These are phyloP conservation scores for Dothistroma pini DNA, from an alignment of 2,329 filamentous ascomycete genomes.

Conservation along the genomic window DNA sequence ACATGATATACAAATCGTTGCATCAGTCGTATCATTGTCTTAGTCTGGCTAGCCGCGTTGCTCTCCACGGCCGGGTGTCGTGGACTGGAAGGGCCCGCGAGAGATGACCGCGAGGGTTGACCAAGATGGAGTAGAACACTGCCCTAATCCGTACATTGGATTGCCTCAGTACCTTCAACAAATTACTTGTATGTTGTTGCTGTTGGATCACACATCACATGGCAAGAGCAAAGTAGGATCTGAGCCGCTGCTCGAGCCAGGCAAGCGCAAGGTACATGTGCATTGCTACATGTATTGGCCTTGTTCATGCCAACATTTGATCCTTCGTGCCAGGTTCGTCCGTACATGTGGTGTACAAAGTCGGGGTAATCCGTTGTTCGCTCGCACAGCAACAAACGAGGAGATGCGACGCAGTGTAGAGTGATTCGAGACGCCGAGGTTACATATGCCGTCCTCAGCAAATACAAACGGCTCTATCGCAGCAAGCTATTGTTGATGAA, in stretches of 20 bases:
- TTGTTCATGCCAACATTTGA: neutral
- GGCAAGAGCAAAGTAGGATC: neutral
- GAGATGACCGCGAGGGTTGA: neutral
- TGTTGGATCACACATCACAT: neutral
- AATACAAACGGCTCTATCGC: too few species aligned
- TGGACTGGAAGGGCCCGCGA: neutral
- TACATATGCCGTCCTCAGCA: too few species aligned
- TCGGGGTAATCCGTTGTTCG: neutral
- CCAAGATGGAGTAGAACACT: neutral
- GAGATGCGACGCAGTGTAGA: too few species aligned
- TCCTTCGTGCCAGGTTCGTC: neutral
- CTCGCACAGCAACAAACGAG: too few species aligned
- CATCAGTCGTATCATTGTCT: too few species aligned
- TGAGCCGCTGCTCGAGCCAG: neutral
- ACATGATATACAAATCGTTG: neutral
- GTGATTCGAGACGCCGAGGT: too few species aligned
- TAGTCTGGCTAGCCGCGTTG: too few species aligned
- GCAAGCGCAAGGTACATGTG: neutral
- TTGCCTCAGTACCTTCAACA: neutral
- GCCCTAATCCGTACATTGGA: neutral
- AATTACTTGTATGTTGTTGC: neutral
- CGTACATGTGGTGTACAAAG: neutral
- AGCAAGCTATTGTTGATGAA: too few species aligned
- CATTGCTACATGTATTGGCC: neutral
- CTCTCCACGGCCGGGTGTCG: neutral